Conservation (phyloP, 371 early-diverging fungal species). For the Mucor mucedo region DNA sequence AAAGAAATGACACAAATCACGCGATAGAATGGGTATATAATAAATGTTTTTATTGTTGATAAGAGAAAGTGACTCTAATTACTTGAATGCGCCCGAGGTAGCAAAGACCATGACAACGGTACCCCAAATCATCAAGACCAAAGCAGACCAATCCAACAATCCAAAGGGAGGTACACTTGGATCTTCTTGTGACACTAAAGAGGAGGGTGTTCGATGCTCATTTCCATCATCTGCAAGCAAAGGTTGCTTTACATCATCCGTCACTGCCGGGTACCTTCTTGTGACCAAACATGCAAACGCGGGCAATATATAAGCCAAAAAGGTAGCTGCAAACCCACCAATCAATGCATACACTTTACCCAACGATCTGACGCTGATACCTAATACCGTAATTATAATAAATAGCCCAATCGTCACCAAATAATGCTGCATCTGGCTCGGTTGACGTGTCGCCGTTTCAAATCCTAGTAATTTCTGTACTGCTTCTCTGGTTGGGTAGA, state of each 20-base stretch:
- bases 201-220: background rate
- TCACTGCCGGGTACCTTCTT: conserved; percentile 19
- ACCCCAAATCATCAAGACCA: conserved; percentile 45
- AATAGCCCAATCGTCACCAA: conserved; percentile 50
- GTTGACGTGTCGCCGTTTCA: conserved; percentile 48
- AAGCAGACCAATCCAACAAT: conserved; percentile 38
- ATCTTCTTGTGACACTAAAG: conserved; percentile 10
- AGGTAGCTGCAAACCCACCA: conserved; percentile 62
- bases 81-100: conserved; percentile 37
- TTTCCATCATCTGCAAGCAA: background rate
- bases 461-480: conserved; percentile 59
- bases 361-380: conserved; percentile 49
- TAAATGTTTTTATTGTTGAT: too few species aligned
- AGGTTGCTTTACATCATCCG: conserved; percentile 7
- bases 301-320: conserved; percentile 64
- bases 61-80: background rate
- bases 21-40: too few species aligned
- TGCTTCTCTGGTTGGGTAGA: conserved; percentile 63
- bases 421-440: conserved; percentile 51
- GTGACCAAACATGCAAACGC: conserved; percentile 50
- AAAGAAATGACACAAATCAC: too few species aligned
- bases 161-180: conserved; percentile 16
- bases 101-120: conserved; percentile 54
- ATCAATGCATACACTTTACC: conserved; percentile 62
- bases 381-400: conserved; percentile 44